phyloP scores from a whole-genome alignment of 2,329 filamentous ascomycete species.

The Dryadomyces sulphureus region DNA sequence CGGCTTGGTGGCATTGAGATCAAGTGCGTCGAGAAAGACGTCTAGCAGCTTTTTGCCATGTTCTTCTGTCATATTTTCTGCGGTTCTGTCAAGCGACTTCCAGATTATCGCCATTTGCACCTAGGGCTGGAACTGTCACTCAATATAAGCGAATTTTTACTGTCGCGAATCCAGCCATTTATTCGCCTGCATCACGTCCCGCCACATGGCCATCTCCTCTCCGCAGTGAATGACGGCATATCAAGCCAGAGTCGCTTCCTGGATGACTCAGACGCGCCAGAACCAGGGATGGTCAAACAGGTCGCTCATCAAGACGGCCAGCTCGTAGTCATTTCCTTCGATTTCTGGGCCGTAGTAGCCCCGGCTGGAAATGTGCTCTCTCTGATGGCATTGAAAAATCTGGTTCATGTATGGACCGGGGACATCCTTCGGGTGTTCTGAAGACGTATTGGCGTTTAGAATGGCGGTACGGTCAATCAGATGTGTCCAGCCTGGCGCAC shows the following conservation, averaged over 20 bases:
- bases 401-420: background rate
- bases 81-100: no score
- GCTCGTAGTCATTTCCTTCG: background rate
- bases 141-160: background rate
- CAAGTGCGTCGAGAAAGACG: conserved; percentile 4
- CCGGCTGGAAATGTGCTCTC: background rate
- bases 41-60: no score
- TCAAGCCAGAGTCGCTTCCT: conserved; percentile 2
- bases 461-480: background rate
- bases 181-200: background rate
- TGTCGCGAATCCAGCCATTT: background rate
- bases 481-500: background rate
- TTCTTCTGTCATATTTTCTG: no score
- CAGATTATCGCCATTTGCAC: background rate
- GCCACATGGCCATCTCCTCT: background rate
- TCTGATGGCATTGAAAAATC: background rate
- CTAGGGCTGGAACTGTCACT: background rate
- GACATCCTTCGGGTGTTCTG: background rate
- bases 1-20: conserved; percentile 6
- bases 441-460: background rate
- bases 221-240: background rate
- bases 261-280: conserved; percentile 8
- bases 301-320: background rate
- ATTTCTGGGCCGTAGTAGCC: background rate
- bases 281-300: conserved; percentile 6